Conservation (phyloP, 1,139 yeast genomes). For the Yamadazyma pseudoaaseri region DNA sequence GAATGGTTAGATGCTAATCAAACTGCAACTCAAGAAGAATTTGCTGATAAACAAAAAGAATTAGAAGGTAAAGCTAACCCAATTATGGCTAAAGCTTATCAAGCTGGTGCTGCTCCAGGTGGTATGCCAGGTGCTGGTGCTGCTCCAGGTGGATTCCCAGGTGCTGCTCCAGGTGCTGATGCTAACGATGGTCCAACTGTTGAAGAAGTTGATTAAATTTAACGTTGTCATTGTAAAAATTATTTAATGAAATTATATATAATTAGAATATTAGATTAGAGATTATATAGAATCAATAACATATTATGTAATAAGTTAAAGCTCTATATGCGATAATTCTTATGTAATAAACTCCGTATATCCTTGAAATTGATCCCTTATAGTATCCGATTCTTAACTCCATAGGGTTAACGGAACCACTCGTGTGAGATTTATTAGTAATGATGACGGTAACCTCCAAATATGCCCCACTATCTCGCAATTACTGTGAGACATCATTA, state of each 20-base stretch:
- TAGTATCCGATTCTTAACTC: too few species aligned
- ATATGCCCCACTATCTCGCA: too few species aligned
- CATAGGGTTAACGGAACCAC: too few species aligned
- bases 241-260: neutral
- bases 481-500: too few species aligned
- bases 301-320: neutral
- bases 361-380: too few species aligned
- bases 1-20: constrained; percentile 87
- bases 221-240: neutral
- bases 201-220: constrained; percentile 82
- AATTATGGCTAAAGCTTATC: constrained; percentile 90
- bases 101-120: constrained; percentile 58
- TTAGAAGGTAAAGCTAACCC: constrained; percentile 93
- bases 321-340: too few species aligned
- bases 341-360: too few species aligned
- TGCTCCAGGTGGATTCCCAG: constrained; percentile 49
- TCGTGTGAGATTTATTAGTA: too few species aligned
- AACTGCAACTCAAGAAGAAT: constrained; percentile 87
- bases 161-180: constrained; percentile 58
- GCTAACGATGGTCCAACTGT: constrained; percentile 87
- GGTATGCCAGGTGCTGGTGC: constrained; percentile 35
- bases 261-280: neutral
- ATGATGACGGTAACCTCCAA: too few species aligned
- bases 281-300: neutral
- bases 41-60: constrained; percentile 87